Evolutionary conservation across 2,329 filamentous ascomycete genomes (phyloP), one percentile per base, ranked within the genome.

Genomic region (Claviceps sp.): DNA sequence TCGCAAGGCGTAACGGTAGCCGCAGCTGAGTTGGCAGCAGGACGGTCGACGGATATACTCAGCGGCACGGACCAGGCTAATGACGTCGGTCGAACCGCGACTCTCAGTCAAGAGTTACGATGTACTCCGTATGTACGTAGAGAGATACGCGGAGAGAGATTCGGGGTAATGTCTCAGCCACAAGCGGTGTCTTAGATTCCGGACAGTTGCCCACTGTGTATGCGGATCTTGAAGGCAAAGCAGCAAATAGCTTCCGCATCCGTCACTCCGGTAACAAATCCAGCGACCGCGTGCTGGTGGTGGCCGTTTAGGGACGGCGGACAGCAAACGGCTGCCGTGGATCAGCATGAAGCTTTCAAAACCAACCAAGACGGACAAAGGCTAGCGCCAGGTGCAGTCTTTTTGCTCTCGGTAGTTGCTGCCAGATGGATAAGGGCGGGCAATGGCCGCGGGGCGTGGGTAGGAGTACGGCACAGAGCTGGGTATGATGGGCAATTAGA

Each of bases 141-240:
- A 45, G 44, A 34, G 23, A 34, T 22, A 34, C 29, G 44, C 16
- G n/a, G 44, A 34, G 16, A 34, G 23, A 7, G 34, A n/a, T 34
- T 53, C 17, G 52, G 48, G 51, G 45, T 36, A 39, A 52, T 58
- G 58, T 59, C 58, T 58, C 57, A 59, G 57, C 58, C 58, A 58
- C 58, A 52, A n/a, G 23, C 38, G 43, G 49, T 54, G 55, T 55
- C 50, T 50, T 50, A 51, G 55, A 49, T 50, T 52, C 54, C 51
- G 17, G 50, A 48, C 47, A 50, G 38, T 39, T 29, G 29, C 26
- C 26, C 8, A 29, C 26, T 29, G 9, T 29, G 26, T 9, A 34
- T 49, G 47, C 50, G 52, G 45, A 53, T 51, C 26, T 48, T 20
- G 43, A 39, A 38, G 16, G 38, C 36, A 42, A 43, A 39, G 29